phyloP scores from a whole-genome alignment of 495 filamentous ascomycete genomes.

The Xylaria longipes region DNA sequence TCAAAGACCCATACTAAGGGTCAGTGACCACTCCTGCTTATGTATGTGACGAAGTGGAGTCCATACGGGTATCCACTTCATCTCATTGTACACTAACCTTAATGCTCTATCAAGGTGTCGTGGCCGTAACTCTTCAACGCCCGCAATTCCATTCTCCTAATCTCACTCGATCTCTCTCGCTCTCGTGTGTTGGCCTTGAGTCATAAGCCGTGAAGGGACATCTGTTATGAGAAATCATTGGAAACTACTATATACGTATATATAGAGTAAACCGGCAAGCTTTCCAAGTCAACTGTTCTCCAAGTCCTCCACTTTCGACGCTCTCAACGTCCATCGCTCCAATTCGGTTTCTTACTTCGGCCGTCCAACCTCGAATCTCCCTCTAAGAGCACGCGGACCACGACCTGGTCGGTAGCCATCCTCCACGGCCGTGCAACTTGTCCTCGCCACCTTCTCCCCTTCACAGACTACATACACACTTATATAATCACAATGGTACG shows the following conservation, averaged over 20 bases:
- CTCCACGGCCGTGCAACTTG: neutral
- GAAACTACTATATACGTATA: slow-evolving; percentile 17
- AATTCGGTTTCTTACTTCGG: neutral
- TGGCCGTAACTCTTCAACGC: slow-evolving; percentile 24
- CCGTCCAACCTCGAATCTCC: neutral
- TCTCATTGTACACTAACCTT: neutral
- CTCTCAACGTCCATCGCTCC: slow-evolving; percentile 11
- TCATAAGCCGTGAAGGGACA: slow-evolving; percentile 17
- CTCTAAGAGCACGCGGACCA: neutral
- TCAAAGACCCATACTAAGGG: too few relatives aligned
- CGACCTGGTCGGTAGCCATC: neutral
- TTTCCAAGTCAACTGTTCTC: neutral
- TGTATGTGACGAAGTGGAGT: too few relatives aligned
- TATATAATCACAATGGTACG: slow-evolving; percentile 36
- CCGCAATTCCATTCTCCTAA: neutral
- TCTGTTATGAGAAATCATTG: slow-evolving; percentile 22
- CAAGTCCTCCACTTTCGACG: neutral
- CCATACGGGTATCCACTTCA: slow-evolving; percentile 13
- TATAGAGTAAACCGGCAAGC: neutral
- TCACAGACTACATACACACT: neutral
- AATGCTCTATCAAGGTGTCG: slow-evolving; percentile 14
- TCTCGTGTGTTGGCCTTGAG: neutral
- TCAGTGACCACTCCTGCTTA: too few relatives aligned
- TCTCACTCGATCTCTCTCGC: neutral
- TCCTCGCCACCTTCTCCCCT: neutral